Evolutionary conservation across 768 basidiomycete genomes (phyloP).

Genomic region (Leucosporidium scottii): DNA sequence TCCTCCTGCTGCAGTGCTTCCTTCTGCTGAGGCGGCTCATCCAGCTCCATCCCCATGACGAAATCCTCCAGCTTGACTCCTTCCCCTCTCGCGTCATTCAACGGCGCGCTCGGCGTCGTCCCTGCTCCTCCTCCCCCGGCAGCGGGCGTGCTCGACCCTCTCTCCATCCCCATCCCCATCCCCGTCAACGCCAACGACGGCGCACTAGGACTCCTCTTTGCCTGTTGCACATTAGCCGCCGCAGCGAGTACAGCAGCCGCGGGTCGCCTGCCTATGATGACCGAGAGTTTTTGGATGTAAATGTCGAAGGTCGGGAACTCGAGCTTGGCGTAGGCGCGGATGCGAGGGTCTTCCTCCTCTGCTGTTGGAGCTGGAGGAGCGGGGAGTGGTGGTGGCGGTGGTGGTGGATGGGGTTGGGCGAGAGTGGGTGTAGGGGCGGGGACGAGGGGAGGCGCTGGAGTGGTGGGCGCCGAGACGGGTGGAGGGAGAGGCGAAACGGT

Average conservation of each 20-base stretch:
- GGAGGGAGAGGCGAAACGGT: not conserved
- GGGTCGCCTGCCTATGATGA: constrained; percentile 87
- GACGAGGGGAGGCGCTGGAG: not conserved
- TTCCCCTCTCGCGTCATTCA: not conserved
- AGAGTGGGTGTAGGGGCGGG: not conserved
- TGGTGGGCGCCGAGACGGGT: not conserved
- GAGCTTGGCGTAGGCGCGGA: constrained; percentile 81
- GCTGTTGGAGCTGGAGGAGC: not conserved
- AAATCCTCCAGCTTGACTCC: constrained; percentile 9
- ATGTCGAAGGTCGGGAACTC: constrained; percentile 92
- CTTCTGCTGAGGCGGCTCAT: too few species aligned
- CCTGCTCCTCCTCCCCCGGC: too few species aligned
- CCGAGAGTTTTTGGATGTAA: constrained; percentile 89
- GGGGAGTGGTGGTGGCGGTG: not conserved
- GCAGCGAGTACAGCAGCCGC: not conserved
- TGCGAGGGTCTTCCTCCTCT: not conserved
- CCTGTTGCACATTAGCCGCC: not conserved
- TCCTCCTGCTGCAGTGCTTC: too few species aligned
- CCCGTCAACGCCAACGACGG: too few species aligned
- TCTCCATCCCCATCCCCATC: not conserved
- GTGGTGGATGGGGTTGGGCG: not conserved
- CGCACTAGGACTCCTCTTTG: too few species aligned
- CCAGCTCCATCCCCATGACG: not conserved
- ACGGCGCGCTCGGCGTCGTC: not conserved
- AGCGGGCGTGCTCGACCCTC: not conserved